Base-by-base conservation (phyloP, 2,329 filamentous ascomycete species). In the Cytospora paraplurivora region DNA sequence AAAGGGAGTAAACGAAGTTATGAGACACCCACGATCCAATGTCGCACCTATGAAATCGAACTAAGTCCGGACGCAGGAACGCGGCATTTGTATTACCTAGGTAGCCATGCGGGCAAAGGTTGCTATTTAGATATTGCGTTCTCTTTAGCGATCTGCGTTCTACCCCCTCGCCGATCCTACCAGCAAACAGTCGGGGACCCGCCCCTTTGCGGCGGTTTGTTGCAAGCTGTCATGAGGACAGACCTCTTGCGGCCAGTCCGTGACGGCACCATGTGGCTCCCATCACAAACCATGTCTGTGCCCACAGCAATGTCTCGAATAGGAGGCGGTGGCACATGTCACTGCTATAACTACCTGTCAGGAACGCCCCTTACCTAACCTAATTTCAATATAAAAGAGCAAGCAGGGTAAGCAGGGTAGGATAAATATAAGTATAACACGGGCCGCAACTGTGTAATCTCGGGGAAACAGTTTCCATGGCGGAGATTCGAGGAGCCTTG, bases 21-120 rank as follows among this genome's bases (percentile, higher is more conserved):
- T 55, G 58, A 61, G 58, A 55, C 58, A 61, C 37, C 55, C 51
- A 53, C 58, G 49, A 61, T 61, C 44, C 51, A 61, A 61, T 61
- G 58, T 61, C 58, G 51, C 58, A 61, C 58, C 47, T 44, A 50
- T 61, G 51, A 51, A 55, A 55, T 55, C 38, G 34, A 50, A 13
- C 49, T 38, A 15, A 41, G 51, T n/a, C 37, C 37, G 49, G 58
- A n/a, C 32, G 51, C 21, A 61, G 58, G 58, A 61, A 61, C 47
- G 58, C 47, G 51, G 37, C 53, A 61, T 55, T 27, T 52, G 54
- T 38, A 44, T 49, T n/a, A 52, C 38, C 58, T 33, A 53, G 34
- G 53, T 21, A 27, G 57, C 34, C 15, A 27, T 21, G 33, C 51
- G 37, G 33, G 58, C 47, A 50, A 50, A 41, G 58, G 53, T 49